Conservation (phyloP, 768 basidiomycete species). For the Clitopilus hobsonii region DNA sequence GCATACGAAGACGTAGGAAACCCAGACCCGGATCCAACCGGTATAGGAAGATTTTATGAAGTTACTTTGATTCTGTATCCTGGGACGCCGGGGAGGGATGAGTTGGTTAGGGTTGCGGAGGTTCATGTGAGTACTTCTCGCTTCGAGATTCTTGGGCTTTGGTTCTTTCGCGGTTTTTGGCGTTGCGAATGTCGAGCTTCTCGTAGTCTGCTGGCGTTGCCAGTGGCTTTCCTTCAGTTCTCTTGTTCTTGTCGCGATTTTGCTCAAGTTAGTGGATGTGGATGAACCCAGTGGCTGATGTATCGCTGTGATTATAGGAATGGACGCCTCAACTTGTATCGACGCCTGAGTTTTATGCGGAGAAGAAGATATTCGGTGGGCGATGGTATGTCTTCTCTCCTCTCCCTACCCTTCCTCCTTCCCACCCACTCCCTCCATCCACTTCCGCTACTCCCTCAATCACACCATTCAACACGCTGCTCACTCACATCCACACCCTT, state of each 20-base stretch:
- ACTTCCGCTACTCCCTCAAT: too few species aligned
- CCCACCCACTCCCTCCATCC: neutral
- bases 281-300: too few species aligned
- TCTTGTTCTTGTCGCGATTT: too few species aligned
- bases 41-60: constrained; percentile 33
- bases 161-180: too few species aligned
- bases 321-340: constrained; percentile 28
- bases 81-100: constrained; percentile 24
- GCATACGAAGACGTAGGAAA: constrained; percentile 35
- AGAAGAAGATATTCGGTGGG: constrained; percentile 30
- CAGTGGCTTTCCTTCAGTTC: too few species aligned
- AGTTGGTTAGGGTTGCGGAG: constrained; percentile 22
- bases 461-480: too few species aligned
- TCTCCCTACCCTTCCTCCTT: neutral
- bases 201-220: too few species aligned
- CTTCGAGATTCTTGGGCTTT: too few species aligned
- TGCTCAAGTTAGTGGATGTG: too few species aligned
- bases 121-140: too few species aligned
- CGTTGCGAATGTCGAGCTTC: too few species aligned
- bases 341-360: constrained; percentile 28
- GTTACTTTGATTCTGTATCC: constrained; percentile 27
- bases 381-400: constrained; percentile 21
- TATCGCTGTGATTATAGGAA: constrained; percentile 15
- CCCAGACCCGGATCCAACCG: constrained; percentile 29
- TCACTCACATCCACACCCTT: neutral